Percentiles rank a stretch among this genome's conserved stretches.
Evolutionary conservation across 2,329 filamentous ascomycete species (phyloP).

Genomic region (Colletotrichum sidae): DNA sequence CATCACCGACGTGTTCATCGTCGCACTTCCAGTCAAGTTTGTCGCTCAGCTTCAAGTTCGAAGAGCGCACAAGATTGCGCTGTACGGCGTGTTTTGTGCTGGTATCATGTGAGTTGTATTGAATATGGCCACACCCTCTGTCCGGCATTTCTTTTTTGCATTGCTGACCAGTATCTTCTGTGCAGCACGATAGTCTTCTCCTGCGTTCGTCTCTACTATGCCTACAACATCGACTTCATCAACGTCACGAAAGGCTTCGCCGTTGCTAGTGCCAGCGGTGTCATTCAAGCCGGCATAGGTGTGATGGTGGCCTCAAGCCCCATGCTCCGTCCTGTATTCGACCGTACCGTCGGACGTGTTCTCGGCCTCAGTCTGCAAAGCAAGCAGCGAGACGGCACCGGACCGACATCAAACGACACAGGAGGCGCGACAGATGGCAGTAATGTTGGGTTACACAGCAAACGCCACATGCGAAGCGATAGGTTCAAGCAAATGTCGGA

Average conservation of each 20-base stretch:
- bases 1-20: slow-evolving; percentile 39
- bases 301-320: slow-evolving; percentile 38
- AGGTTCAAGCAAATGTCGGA: slow-evolving; percentile 38
- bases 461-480: background rate
- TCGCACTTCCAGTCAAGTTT: slow-evolving; percentile 36
- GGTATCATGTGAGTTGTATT: slow-evolving; percentile 36
- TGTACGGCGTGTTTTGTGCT: slow-evolving; percentile 37
- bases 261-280: slow-evolving; percentile 27
- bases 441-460: background rate
- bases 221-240: slow-evolving; percentile 33
- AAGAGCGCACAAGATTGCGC: slow-evolving; percentile 31
- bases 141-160: background rate
- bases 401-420: background rate
- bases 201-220: slow-evolving; percentile 35
- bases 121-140: background rate
- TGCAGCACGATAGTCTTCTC: slow-evolving; percentile 38
- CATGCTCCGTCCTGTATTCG: slow-evolving; percentile 39
- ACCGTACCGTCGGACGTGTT: slow-evolving; percentile 33
- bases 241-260: slow-evolving; percentile 36
- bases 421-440: background rate
- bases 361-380: slow-evolving; percentile 14
- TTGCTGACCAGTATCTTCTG: background rate
- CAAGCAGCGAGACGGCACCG: background rate
- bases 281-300: slow-evolving; percentile 37
- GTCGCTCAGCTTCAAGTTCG: slow-evolving; percentile 30